These are phyloP conservation scores for Takashimella koratensis DNA, from an alignment of 1,284 basidiomycete genomes.

Conservation along the genomic window DNA sequence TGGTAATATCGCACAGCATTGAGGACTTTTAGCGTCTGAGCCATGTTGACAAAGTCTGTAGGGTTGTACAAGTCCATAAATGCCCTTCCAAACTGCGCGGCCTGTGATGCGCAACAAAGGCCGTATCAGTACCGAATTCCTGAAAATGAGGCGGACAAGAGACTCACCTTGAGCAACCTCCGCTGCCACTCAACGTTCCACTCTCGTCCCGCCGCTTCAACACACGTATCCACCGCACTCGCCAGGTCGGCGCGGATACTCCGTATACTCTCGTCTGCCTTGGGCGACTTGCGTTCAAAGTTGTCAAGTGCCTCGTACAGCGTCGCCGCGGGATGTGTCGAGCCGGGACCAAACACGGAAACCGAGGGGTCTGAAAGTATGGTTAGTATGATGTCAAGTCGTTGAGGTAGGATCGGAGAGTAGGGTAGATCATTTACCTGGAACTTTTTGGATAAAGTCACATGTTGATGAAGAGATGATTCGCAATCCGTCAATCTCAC, in stretches of 20 bases:
- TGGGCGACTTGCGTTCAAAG: conserved; percentile 75
- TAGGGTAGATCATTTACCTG: conserved; percentile 54
- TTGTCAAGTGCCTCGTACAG: conserved; percentile 89
- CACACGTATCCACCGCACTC: conserved; percentile 83
- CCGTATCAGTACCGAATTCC: no score
- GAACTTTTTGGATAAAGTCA: conserved; percentile 91
- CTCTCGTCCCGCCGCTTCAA: conserved; percentile 89
- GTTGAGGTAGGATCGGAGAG: not conserved
- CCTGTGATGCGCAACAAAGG: conserved; percentile 53
- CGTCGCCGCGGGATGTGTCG: conserved; percentile 84
- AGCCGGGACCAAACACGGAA: conserved; percentile 86
- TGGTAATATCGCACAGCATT: conserved; percentile 89
- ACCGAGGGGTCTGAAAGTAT: conserved; percentile 60
- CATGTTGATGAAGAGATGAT: conserved; percentile 73
- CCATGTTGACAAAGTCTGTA: conserved; percentile 84
- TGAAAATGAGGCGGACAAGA: no score
- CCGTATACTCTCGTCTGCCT: conserved; percentile 88
- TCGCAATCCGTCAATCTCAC: conserved; percentile 83
- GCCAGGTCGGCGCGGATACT: conserved; percentile 81
- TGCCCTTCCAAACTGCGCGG: conserved; percentile 89
- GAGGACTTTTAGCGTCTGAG: conserved; percentile 86
- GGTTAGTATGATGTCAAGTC: not conserved
- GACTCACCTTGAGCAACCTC: conserved; percentile 70
- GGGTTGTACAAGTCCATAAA: conserved; percentile 92
- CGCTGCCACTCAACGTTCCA: conserved; percentile 89